A percentile compares a stretch with the other conserved stretches of the same genome.
Evolutionary conservation across 1,284 basidiomycete species (phyloP).

Genomic region (Boletus semigastroideus): DNA sequence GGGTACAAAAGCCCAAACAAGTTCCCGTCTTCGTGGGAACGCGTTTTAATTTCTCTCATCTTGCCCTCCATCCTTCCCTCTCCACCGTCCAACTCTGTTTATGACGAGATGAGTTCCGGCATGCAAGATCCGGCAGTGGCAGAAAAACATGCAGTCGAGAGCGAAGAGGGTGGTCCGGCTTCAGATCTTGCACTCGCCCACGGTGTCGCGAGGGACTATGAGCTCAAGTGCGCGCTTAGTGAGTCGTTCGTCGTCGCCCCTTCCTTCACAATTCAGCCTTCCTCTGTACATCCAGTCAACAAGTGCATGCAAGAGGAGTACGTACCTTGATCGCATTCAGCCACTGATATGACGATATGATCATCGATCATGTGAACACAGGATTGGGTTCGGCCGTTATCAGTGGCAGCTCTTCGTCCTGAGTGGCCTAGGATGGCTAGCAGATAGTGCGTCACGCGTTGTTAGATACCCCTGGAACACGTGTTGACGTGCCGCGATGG

Average conservation of each 20-base stretch:
- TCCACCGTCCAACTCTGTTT: not conserved
- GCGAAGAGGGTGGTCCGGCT: constrained; percentile 13
- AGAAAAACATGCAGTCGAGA: constrained; percentile 17
- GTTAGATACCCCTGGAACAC: constrained; percentile 9
- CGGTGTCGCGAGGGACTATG: constrained; percentile 28
- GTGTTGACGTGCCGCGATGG: constrained; percentile 9
- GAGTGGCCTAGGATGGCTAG: constrained; percentile 54
- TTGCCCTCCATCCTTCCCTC: not conserved
- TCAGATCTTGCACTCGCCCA: constrained; percentile 8
- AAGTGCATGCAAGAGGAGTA: constrained; percentile 48
- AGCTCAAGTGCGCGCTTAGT: constrained; percentile 31
- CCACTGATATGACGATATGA: not conserved
- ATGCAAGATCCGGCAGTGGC: not conserved
- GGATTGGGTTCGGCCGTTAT: constrained; percentile 62
- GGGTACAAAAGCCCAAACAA: constrained; percentile 9
- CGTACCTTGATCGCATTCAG: constrained; percentile 13
- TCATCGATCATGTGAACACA: constrained; percentile 27
- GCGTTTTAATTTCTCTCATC: constrained; percentile 1
- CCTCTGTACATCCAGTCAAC: constrained; percentile 37
- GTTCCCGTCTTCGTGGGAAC: constrained; percentile 18
- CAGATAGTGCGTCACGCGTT: constrained; percentile 47
- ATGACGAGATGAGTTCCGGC: constrained; percentile 11
- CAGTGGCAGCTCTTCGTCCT: constrained; percentile 59
- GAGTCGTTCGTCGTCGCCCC: constrained; percentile 2
- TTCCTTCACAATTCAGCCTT: not conserved